A percentile compares a stretch with the other conserved stretches of the same genome.
Evolutionary conservation across 768 basidiomycete genomes (phyloP).

Genomic region (Brasilioporus rufonigricans): DNA sequence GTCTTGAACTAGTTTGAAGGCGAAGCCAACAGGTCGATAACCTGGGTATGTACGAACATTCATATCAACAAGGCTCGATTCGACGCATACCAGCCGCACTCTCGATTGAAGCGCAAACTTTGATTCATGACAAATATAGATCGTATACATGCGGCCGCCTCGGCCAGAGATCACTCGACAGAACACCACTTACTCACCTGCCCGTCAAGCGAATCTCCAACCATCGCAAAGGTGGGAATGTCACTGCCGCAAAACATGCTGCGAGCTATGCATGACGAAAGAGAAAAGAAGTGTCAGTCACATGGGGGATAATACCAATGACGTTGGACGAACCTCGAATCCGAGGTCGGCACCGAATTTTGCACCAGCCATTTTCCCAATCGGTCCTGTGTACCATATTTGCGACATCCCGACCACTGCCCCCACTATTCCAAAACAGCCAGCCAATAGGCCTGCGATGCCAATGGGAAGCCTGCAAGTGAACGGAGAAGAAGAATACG

Average conservation of each 20-base stretch:
- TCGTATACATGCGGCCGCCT: background rate
- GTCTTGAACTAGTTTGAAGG: too few species aligned
- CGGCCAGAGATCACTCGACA: background rate
- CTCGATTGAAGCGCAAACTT: too few species aligned
- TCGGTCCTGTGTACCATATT: constrained; percentile 51
- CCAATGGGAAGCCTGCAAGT: constrained; percentile 43
- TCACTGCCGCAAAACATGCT: constrained; percentile 44
- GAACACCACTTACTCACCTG: constrained; percentile 18
- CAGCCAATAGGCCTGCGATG: constrained; percentile 46
- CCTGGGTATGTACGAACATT: too few species aligned
- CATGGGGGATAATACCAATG: background rate
- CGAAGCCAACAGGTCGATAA: too few species aligned
- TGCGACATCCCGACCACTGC: constrained; percentile 55
- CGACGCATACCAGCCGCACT: too few species aligned
- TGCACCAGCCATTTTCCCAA: constrained; percentile 42
- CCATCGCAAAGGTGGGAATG: constrained; percentile 47
- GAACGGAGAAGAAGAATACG: background rate
- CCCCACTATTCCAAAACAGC: constrained; percentile 44
- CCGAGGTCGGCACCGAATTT: constrained; percentile 50
- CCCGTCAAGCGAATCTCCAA: constrained; percentile 46
- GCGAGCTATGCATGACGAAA: constrained; percentile 31
- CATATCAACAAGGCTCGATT: too few species aligned
- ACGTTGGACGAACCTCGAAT: constrained; percentile 41
- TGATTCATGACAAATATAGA: too few species aligned
- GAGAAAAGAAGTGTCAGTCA: background rate